phyloP scores from a whole-genome alignment of 805 yeast genomes.

The Cyberlindnera euphorbiiphila region DNA sequence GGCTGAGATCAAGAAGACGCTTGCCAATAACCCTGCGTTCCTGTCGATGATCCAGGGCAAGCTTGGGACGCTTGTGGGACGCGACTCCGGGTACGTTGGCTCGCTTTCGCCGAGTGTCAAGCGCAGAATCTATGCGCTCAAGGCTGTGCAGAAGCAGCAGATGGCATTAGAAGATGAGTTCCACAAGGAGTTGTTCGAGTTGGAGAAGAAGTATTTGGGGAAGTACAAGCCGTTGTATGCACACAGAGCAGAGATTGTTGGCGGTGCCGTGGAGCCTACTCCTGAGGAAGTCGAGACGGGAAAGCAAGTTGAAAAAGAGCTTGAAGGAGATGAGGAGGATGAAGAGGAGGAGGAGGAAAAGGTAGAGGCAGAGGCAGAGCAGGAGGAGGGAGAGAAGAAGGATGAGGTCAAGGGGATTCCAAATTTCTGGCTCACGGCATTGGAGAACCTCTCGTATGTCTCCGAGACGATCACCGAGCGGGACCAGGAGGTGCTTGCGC shows the following conservation, averaged over 20 bases:
- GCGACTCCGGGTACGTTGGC: conserved; percentile 81
- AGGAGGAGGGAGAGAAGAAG: conserved; percentile 41
- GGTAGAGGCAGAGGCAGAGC: conserved; percentile 39
- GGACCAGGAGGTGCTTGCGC: conserved; percentile 77
- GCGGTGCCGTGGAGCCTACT: conserved; percentile 74
- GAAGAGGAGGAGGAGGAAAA: conserved; percentile 37
- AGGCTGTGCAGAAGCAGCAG: conserved; percentile 74
- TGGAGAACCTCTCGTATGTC: conserved; percentile 78
- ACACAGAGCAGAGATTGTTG: conserved; percentile 66
- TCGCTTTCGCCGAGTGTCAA: conserved; percentile 68
- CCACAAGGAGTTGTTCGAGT: conserved; percentile 80
- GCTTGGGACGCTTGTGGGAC: conserved; percentile 78
- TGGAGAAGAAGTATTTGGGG: conserved; percentile 74
- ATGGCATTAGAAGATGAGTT: conserved; percentile 84
- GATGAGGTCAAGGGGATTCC: conserved; percentile 72
- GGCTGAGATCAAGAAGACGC: conserved; percentile 35
- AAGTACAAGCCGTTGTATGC: conserved; percentile 74
- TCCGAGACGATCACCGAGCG: conserved; percentile 85
- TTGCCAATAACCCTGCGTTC: conserved; percentile 77
- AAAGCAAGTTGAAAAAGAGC: conserved; percentile 59
- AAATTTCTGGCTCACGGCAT: conserved; percentile 93
- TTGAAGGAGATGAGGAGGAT: conserved; percentile 40
- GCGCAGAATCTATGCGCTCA: conserved; percentile 75
- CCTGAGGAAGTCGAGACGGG: conserved; percentile 77
- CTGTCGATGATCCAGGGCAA: conserved; percentile 87